A percentile compares a stretch with the other conserved stretches of the same genome.
phyloP scores from a whole-genome alignment of 148 eudicot species.

The Suaeda aralocaspica region DNA sequence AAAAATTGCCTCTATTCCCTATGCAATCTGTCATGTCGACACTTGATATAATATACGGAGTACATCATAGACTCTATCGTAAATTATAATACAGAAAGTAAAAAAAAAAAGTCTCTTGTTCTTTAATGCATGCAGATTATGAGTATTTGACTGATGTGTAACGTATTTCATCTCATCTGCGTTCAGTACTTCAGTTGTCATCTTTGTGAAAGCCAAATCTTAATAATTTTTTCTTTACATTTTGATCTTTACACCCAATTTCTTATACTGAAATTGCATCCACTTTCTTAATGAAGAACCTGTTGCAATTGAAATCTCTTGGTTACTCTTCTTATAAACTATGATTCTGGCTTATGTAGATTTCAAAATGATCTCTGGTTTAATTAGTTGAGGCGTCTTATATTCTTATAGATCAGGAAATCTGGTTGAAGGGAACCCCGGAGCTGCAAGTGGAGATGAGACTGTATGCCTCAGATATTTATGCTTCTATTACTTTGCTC shows the following conservation, averaged over 20 bases:
- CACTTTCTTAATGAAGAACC: not conserved
- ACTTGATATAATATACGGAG: not conserved
- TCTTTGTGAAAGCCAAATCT: not conserved
- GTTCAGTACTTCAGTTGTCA: not conserved
- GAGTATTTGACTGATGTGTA: no score
- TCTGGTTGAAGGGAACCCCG: slow-evolving; percentile 85
- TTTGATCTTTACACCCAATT: not conserved
- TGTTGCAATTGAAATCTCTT: slow-evolving; percentile 1
- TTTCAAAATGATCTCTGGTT: not conserved
- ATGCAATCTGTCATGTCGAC: not conserved
- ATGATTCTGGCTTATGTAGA: slow-evolving; percentile 2
- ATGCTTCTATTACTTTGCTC: not conserved
- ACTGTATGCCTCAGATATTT: slow-evolving; percentile 51
- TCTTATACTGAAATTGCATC: not conserved
- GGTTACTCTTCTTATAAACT: not conserved
- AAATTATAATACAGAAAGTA: no score
- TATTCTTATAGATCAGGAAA: slow-evolving; percentile 72
- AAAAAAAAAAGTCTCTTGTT: no score
- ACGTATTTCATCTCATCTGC: not conserved
- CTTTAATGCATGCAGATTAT: no score
- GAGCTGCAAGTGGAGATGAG: slow-evolving; percentile 87
- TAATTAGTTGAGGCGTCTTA: not conserved
- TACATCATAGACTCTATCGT: no score
- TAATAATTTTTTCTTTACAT: not conserved
- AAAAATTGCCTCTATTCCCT: not conserved